Percentiles rank a stretch among this genome's conserved stretches.
phyloP scores from a whole-genome alignment of 176 grass and related monocot species.

The Aegilops longissima region DNA sequence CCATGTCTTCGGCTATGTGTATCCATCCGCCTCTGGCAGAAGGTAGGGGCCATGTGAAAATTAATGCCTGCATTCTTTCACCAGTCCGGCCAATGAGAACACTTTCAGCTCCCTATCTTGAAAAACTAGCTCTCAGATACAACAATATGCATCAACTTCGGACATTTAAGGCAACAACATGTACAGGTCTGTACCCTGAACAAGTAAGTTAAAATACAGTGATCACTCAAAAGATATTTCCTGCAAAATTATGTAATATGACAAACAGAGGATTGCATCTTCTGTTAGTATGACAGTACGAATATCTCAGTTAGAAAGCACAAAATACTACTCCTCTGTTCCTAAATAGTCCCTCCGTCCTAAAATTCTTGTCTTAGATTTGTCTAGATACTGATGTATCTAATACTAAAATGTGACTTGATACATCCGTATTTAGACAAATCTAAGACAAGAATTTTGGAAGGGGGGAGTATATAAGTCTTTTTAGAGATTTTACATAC shows the following conservation, averaged over 20 bases:
- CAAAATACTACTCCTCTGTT: too few relatives aligned
- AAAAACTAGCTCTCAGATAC: constrained; percentile 26
- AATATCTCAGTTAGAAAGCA: not conserved
- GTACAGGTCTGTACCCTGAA: not conserved
- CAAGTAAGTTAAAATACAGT: not conserved
- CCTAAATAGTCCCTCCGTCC: too few relatives aligned
- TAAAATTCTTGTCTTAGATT: too few relatives aligned
- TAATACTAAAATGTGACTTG: too few relatives aligned
- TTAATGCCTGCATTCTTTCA: constrained; percentile 40
- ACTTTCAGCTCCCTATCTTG: constrained; percentile 25
- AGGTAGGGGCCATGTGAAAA: constrained; percentile 61
- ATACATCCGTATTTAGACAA: too few relatives aligned
- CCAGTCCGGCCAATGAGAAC: constrained; percentile 70
- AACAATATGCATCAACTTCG: constrained; percentile 4
- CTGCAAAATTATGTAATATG: not conserved
- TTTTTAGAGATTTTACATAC: too few relatives aligned
- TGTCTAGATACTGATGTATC: too few relatives aligned
- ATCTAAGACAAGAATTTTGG: too few relatives aligned
- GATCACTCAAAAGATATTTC: not conserved
- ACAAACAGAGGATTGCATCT: too few relatives aligned
- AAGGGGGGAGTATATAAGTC: too few relatives aligned
- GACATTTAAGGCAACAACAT: not conserved
- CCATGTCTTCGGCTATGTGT: constrained; percentile 56
- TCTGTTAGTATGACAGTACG: not conserved
- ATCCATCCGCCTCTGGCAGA: constrained; percentile 44